A percentile compares a stretch with the other conserved stretches of the same genome.
These are phyloP conservation scores for Fusarium sp. DNA, from an alignment of 2,329 filamentous ascomycete genomes.

Conservation along the genomic window DNA sequence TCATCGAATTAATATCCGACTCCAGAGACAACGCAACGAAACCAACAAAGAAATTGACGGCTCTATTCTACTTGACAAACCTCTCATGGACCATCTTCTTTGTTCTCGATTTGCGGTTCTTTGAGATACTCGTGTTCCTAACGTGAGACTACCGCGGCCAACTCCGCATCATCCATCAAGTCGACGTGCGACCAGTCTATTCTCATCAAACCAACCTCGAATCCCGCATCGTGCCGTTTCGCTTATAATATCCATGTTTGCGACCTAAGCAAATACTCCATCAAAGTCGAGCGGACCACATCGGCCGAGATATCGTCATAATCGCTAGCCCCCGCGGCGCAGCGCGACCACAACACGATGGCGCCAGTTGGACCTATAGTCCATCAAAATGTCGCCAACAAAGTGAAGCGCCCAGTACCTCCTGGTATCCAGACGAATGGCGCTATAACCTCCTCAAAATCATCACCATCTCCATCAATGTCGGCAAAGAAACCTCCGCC, in stretches of 20 bases:
- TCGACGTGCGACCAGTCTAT: constrained; percentile 36
- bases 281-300: constrained; percentile 27
- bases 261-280: constrained; percentile 25
- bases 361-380: constrained; percentile 63
- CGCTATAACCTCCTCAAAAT: constrained; percentile 60
- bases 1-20: constrained; percentile 33
- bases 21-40: constrained; percentile 5
- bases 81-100: constrained; percentile 26
- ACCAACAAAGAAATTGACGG: background rate
- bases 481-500: constrained; percentile 64
- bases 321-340: constrained; percentile 36
- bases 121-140: constrained; percentile 25
- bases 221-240: constrained; percentile 27
- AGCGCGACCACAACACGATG: constrained; percentile 55
- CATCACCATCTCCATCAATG: constrained; percentile 68
- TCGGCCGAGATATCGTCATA: constrained; percentile 17
- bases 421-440: constrained; percentile 75
- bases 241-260: constrained; percentile 35
- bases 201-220: background rate
- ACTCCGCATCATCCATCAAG: constrained; percentile 36
- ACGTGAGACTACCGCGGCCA: constrained; percentile 24
- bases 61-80: background rate
- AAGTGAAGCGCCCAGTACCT: constrained; percentile 75
- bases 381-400: constrained; percentile 58
- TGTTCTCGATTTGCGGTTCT: constrained; percentile 24